Evolutionary conservation across 257 asterid species (phyloP).

Genomic region (Nicotiana tomentosiformis): DNA sequence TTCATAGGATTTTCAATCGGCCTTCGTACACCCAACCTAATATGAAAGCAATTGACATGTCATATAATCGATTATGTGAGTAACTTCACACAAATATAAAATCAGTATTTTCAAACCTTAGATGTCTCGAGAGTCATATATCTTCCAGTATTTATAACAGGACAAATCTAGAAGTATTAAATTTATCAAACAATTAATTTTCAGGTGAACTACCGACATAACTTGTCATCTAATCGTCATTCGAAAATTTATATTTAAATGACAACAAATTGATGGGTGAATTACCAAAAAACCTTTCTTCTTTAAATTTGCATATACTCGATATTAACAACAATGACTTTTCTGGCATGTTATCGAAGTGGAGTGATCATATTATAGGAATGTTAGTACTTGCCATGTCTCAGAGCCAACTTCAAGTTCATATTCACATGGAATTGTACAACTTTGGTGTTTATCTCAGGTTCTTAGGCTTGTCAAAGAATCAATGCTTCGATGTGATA

Average conservation of each 20-base stretch:
- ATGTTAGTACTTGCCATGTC: background rate
- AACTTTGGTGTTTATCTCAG: no score
- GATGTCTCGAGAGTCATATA: no score
- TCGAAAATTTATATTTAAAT: background rate
- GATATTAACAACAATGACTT: background rate
- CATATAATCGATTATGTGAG: no score
- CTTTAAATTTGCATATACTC: background rate
- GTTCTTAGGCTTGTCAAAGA: no score
- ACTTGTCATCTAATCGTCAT: background rate
- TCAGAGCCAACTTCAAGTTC: background rate
- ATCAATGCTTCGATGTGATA: no score
- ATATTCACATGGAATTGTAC: no score
- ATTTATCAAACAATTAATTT: slow-evolving; percentile 6
- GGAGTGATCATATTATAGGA: background rate
- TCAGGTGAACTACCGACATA: slow-evolving; percentile 1
- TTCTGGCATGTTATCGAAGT: background rate
- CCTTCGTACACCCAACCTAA: no score
- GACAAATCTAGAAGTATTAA: background rate
- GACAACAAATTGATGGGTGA: background rate
- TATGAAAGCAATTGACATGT: no score
- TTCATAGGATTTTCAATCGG: no score
- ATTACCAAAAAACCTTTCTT: background rate
- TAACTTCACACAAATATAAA: no score
- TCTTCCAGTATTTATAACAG: no score
- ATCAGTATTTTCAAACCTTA: no score